These are phyloP conservation scores for Pythium apleroticum DNA, from an alignment of 352 stramenopile species.

Conservation along the genomic window DNA sequence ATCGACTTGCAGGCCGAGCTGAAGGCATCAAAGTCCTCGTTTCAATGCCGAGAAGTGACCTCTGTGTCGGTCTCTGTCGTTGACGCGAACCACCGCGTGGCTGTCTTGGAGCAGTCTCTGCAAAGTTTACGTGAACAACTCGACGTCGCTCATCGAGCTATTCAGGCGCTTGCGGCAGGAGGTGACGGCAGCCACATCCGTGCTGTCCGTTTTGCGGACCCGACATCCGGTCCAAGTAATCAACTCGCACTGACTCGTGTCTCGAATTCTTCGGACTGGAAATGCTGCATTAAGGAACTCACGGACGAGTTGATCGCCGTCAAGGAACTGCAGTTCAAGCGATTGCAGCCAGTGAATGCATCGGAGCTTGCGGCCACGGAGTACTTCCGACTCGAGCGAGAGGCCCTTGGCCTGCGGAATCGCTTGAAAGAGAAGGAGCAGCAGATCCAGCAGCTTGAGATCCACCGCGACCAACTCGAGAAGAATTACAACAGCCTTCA, in stretches of 20 bases:
- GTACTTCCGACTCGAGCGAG: slow-evolving; percentile 24
- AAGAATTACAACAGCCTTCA: neutral
- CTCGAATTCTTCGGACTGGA: neutral
- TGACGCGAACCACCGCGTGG: slow-evolving; percentile 4
- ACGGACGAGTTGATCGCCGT: slow-evolving; percentile 7
- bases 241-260: neutral
- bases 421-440: slow-evolving; percentile 11
- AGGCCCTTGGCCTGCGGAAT: slow-evolving; percentile 13
- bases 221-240: neutral
- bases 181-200: neutral
- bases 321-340: slow-evolving; percentile 9
- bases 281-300: neutral
- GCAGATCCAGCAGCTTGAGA: slow-evolving; percentile 14
- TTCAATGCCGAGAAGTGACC: neutral
- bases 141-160: slow-evolving; percentile 15
- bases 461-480: slow-evolving; percentile 15
- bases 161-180: slow-evolving; percentile 8
- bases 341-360: slow-evolving; percentile 3
- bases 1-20: slow-evolving; percentile 15
- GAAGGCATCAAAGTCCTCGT: neutral
- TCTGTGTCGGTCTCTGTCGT: neutral
- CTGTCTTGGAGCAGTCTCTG: slow-evolving; percentile 19
- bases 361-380: slow-evolving; percentile 14
- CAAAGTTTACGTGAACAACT: slow-evolving; percentile 15
- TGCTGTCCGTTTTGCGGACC: slow-evolving; percentile 8